phyloP scores from a whole-genome alignment of 2,329 filamentous ascomycete species.

The Paracorniculantispora psalliotae region DNA sequence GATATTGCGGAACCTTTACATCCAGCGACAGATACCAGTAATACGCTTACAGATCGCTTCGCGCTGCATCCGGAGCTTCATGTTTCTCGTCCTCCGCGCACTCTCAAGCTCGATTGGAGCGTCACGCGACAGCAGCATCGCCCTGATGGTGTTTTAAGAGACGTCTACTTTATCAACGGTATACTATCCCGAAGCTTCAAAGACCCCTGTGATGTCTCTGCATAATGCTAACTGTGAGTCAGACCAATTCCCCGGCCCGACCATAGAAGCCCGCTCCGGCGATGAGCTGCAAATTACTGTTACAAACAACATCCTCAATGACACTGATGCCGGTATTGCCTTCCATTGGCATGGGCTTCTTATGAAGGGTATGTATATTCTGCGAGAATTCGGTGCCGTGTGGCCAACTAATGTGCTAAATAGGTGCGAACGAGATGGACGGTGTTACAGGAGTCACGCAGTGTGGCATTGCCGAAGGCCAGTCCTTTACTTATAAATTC shows the following conservation, averaged over 20 bases:
- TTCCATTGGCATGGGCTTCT: constrained; percentile 68
- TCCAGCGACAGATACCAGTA: not conserved
- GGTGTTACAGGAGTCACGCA: constrained; percentile 58
- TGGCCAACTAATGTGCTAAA: not conserved
- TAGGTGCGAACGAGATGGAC: constrained; percentile 45
- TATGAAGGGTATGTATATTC: constrained; percentile 55
- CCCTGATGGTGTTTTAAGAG: constrained; percentile 12
- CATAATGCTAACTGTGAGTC: not conserved
- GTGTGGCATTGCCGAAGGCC: constrained; percentile 53
- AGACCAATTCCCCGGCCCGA: constrained; percentile 15
- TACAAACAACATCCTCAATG: constrained; percentile 30
- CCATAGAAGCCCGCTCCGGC: constrained; percentile 22
- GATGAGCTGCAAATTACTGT: constrained; percentile 36
- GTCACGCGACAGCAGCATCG: constrained; percentile 10
- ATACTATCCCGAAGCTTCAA: not conserved
- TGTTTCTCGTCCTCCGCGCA: constrained; percentile 6
- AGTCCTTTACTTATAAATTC: constrained; percentile 39
- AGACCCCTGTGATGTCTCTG: not conserved
- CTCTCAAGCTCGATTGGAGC: constrained; percentile 10
- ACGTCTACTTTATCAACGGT: constrained; percentile 16
- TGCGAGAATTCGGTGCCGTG: no score
- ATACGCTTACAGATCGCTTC: not conserved
- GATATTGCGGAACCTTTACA: not conserved
- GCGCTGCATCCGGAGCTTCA: constrained; percentile 12
- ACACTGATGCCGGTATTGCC: constrained; percentile 36